These are phyloP conservation scores for Gynandropsis gynandra DNA, from an alignment of 345 rosid genomes.

Conservation along the genomic window DNA sequence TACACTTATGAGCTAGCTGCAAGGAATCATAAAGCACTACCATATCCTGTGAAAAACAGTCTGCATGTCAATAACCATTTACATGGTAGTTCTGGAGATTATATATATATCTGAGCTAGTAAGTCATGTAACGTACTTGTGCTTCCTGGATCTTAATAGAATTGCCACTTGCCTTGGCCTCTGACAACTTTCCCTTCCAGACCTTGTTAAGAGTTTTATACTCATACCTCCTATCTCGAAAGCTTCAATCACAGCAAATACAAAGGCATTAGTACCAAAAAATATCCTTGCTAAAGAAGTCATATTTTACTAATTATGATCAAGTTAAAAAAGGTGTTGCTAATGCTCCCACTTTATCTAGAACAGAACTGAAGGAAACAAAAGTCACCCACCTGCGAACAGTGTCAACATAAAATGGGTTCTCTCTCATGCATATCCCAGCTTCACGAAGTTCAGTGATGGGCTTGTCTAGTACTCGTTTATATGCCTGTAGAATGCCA, in stretches of 20 bases:
- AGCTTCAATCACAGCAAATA: conserved; percentile 41
- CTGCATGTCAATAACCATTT: conserved; percentile 21
- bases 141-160: conserved; percentile 95
- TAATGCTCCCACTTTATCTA: background rate
- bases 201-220: conserved; percentile 93
- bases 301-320: background rate
- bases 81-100: background rate
- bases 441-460: conserved; percentile 93
- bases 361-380: conserved; percentile 18
- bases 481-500: conserved; percentile 54
- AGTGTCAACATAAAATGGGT: conserved; percentile 87
- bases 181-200: conserved; percentile 96
- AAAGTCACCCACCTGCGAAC: conserved; percentile 68
- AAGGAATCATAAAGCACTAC: conserved; percentile 94
- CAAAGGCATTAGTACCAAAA: conserved; percentile 16
- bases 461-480: conserved; percentile 77
- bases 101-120: conserved; percentile 13
- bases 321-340: no score
- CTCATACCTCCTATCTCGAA: conserved; percentile 96
- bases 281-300: conserved; percentile 4
- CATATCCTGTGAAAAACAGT: conserved; percentile 65
- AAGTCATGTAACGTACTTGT: conserved; percentile 42
- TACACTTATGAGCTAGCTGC: conserved; percentile 97
- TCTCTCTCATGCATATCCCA: conserved; percentile 98
- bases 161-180: conserved; percentile 93